Evolutionary conservation across 371 early-diverging fungal species (phyloP).

Genomic region (Mucor irregularis): DNA sequence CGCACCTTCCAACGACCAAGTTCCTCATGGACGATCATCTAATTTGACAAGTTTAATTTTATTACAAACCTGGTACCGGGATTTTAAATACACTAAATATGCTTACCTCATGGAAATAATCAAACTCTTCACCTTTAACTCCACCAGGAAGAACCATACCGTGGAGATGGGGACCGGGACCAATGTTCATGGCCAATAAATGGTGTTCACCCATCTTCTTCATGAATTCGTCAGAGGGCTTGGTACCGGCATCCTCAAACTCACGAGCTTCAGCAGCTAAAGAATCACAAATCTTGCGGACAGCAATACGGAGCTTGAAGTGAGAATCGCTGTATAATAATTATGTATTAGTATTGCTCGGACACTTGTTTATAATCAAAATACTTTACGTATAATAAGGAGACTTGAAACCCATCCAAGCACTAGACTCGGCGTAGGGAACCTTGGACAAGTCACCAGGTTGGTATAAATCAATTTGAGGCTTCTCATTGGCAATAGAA

Average conservation of each 20-base stretch:
- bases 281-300: slow-evolving; percentile 41
- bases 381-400: slow-evolving; percentile 52
- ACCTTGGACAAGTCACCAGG: slow-evolving; percentile 51
- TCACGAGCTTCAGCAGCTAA: slow-evolving; percentile 40
- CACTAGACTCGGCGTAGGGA: slow-evolving; percentile 57
- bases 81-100: not conserved
- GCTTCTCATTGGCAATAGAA: slow-evolving; percentile 38
- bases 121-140: slow-evolving; percentile 60
- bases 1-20: slow-evolving; percentile 59
- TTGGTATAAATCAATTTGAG: slow-evolving; percentile 29
- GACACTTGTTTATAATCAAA: not conserved
- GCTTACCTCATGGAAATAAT: slow-evolving; percentile 65
- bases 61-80: too few relatives aligned
- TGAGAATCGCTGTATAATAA: slow-evolving; percentile 47
- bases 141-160: slow-evolving; percentile 47
- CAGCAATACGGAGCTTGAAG: slow-evolving; percentile 40
- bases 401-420: slow-evolving; percentile 53
- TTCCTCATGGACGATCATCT: slow-evolving; percentile 78
- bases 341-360: not conserved
- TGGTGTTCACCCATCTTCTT: slow-evolving; percentile 45
- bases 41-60: slow-evolving; percentile 33
- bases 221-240: slow-evolving; percentile 51
- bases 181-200: slow-evolving; percentile 33
- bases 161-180: slow-evolving; percentile 40
- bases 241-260: slow-evolving; percentile 43